These are phyloP conservation scores for Blastobotrys malaysiensis DNA, from an alignment of 1,139 yeast genomes.

Conservation along the genomic window DNA sequence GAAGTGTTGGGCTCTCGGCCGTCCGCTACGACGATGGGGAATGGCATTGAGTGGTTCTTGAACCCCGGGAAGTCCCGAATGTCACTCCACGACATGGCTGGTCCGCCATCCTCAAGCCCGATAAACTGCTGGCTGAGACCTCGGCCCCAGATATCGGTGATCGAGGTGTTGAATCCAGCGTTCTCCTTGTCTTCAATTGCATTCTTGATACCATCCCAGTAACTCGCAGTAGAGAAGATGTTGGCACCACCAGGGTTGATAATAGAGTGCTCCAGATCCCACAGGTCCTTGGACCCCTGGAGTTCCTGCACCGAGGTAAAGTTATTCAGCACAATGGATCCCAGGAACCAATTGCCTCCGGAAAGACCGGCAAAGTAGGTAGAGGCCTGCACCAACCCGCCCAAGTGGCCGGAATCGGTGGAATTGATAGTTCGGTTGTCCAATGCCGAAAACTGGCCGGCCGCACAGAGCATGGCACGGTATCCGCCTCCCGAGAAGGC, in stretches of 20 bases:
- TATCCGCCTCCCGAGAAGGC: slow-evolving; percentile 93
- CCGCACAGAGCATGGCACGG: slow-evolving; percentile 87
- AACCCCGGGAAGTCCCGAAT: slow-evolving; percentile 52
- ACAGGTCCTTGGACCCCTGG: slow-evolving; percentile 59
- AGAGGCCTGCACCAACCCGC: slow-evolving; percentile 73
- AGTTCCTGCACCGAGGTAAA: slow-evolving; percentile 67
- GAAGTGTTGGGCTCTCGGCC: slow-evolving; percentile 69
- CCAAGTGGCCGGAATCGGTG: slow-evolving; percentile 54
- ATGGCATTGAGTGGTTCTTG: slow-evolving; percentile 68
- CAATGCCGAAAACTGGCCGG: slow-evolving; percentile 75
- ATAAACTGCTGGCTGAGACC: slow-evolving; percentile 77
- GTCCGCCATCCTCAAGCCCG: slow-evolving; percentile 52
- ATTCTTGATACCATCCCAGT: slow-evolving; percentile 50
- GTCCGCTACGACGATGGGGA: slow-evolving; percentile 79
- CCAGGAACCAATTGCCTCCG: slow-evolving; percentile 88
- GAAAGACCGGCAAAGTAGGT: slow-evolving; percentile 82
- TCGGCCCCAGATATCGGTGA: slow-evolving; percentile 95
- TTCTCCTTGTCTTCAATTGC: slow-evolving; percentile 55
- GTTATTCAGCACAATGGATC: slow-evolving; percentile 76
- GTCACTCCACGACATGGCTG: slow-evolving; percentile 60
- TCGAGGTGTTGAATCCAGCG: slow-evolving; percentile 71
- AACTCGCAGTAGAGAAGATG: slow-evolving; percentile 55
- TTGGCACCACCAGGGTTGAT: slow-evolving; percentile 67
- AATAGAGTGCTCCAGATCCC: slow-evolving; percentile 62
- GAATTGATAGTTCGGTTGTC: slow-evolving; percentile 55